Evolutionary conservation across 257 asterid species (phyloP).

Genomic region (Striga asiatica): DNA sequence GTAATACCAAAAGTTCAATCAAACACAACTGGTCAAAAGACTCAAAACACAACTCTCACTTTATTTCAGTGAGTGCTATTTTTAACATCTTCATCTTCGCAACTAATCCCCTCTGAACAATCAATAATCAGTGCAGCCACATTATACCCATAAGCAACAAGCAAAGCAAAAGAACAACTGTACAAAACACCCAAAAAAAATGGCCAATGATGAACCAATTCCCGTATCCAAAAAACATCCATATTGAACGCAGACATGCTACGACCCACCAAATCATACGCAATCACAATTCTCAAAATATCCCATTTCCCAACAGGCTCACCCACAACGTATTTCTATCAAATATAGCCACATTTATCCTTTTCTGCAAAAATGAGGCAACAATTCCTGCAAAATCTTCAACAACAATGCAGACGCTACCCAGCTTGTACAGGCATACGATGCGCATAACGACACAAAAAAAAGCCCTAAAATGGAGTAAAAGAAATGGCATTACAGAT

Average conservation of each 20-base stretch:
- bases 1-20: neutral
- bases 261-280: neutral
- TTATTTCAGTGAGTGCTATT: neutral
- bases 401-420: neutral
- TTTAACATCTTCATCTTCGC: neutral
- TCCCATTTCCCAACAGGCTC: neutral
- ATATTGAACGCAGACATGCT: too few relatives aligned
- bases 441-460: neutral
- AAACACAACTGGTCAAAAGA: neutral
- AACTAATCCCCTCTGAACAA: neutral
- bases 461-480: slow-evolving; percentile 1
- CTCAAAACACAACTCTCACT: neutral
- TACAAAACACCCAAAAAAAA: neutral
- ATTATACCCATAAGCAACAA: neutral
- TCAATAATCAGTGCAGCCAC: neutral
- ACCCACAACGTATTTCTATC: too few relatives aligned
- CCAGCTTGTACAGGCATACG: neutral
- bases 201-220: neutral
- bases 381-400: neutral
- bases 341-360: neutral
- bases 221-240: neutral
- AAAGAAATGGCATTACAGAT: slow-evolving; percentile 31
- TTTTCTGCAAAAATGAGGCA: neutral
- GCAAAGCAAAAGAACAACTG: neutral
- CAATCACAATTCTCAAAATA: neutral